Evolutionary conservation across 2,329 filamentous ascomycete genomes (phyloP).

Genomic region (Xylaria multiplex): DNA sequence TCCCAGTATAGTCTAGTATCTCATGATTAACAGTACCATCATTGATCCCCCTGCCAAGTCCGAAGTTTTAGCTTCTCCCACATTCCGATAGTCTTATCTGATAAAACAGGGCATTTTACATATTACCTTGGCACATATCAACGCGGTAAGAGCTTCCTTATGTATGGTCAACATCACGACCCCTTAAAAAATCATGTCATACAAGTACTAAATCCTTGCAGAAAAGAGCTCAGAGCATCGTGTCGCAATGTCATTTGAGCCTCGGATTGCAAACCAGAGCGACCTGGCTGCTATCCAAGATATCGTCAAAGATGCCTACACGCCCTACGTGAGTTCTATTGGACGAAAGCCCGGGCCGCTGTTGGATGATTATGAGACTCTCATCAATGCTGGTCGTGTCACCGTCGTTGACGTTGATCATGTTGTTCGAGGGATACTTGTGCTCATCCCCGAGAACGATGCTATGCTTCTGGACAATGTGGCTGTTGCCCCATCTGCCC

Average conservation of each 20-base stretch:
- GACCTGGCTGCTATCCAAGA: constrained; percentile 16
- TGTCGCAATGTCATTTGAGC: constrained; percentile 10
- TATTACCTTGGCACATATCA: not conserved
- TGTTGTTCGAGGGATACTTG: constrained; percentile 14
- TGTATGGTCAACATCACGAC: not conserved
- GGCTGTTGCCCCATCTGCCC: constrained; percentile 28
- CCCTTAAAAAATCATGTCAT: not conserved
- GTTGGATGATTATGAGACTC: constrained; percentile 28
- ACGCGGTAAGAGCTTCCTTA: not conserved
- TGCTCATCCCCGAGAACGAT: constrained; percentile 21
- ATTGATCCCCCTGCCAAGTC: not conserved
- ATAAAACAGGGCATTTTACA: constrained; percentile 1
- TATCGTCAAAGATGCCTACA: constrained; percentile 25
- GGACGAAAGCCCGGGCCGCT: constrained; percentile 28
- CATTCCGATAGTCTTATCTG: constrained; percentile 6
- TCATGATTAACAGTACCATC: not conserved
- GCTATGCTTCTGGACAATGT: constrained; percentile 32
- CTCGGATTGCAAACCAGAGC: constrained; percentile 11
- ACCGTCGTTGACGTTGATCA: constrained; percentile 19
- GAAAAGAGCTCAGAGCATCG: not conserved
- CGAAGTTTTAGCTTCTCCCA: constrained; percentile 1
- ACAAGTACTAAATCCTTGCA: not conserved
- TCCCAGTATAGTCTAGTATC: not conserved
- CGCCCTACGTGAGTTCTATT: constrained; percentile 24
- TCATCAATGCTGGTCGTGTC: constrained; percentile 15